Base-by-base conservation (phyloP, 2,329 filamentous ascomycete species). In the Xylaria polymorpha region DNA sequence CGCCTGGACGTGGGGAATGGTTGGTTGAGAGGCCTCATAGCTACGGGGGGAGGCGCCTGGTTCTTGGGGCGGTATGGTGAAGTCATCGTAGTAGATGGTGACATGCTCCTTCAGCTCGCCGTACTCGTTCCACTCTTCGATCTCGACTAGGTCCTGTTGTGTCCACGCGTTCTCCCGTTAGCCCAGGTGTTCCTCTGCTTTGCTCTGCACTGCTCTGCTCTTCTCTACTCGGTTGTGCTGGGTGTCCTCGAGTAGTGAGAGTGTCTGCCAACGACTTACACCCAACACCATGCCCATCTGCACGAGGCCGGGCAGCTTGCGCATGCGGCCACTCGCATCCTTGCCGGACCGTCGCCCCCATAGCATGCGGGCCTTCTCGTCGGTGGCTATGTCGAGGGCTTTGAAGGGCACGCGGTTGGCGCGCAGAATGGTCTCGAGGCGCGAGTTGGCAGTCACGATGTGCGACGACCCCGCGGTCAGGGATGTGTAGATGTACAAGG, bases 101-200 rank as follows among this genome's bases (percentile, higher is more conserved):
- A 98, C 89, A 76, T 95, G 92, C 81, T 95, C 89, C 80, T 94
- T 94, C 70, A 99, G 88, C 82, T 98, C 95, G 81, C 94, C 94
- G 81, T 97, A 98, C 80, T 99, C 96, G 84, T 99, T 99, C 96
- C 95, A 98, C 79, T 99, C 96, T 82, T 99, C 96, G 72, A 98
- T 90, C 81, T 98, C 91, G 72, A 95, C 92, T 59, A 98, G 87
- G 79, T 98, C 96, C 94, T 98, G 71, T 55, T 50, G 61, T 25
- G 41, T 20, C 41, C 44, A 37, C 20, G 32, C 15, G n/a, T 55
- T 57, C 7, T 48, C 44, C 61, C 6, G 64, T 68, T 61, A 68
- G 62, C 62, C 44, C 50, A 37, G n/a, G n/a, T 57, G 25, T 4
- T 32, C 8, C 25, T 29, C 22, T 4, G 12, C 12, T 41, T 9